Evolutionary conservation across 208 protist genomes (phyloP).

Genomic region (Trypanosoma cruzi): DNA sequence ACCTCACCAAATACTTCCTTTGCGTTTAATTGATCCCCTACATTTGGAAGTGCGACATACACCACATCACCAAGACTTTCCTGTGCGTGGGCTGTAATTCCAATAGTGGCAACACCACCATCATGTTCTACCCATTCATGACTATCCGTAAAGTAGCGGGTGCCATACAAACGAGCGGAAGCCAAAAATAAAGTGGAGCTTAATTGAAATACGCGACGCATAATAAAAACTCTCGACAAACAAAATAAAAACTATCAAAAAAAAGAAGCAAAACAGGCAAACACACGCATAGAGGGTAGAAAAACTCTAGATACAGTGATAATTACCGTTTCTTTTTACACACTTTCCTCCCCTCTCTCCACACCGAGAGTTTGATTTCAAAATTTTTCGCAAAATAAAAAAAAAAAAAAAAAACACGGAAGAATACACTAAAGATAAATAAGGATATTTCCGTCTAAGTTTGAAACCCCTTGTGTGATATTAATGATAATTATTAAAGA

Average conservation of each 20-base stretch:
- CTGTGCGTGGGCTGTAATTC: conserved; percentile 88
- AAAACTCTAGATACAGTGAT: background rate
- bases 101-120: conserved; percentile 72
- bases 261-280: conserved; percentile 20
- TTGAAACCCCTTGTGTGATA: background rate
- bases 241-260: conserved; percentile 11
- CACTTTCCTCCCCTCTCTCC: too few relatives aligned
- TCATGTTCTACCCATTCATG: conserved; percentile 90
- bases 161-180: conserved; percentile 60
- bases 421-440: too few relatives aligned
- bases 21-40: conserved; percentile 75
- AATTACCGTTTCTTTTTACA: too few relatives aligned
- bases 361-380: too few relatives aligned
- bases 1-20: conserved; percentile 86
- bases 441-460: background rate
- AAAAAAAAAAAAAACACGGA: too few relatives aligned
- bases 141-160: conserved; percentile 87
- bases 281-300: background rate
- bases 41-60: conserved; percentile 89
- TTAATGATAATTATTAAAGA: background rate
- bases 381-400: too few relatives aligned
- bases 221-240: conserved; percentile 20
- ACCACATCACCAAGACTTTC: conserved; percentile 92
- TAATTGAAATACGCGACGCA: conserved; percentile 51
- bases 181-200: conserved; percentile 33